Evolutionary conservation across 1,139 yeast species (phyloP).

Genomic region (Geotrichum klebahnii): DNA sequence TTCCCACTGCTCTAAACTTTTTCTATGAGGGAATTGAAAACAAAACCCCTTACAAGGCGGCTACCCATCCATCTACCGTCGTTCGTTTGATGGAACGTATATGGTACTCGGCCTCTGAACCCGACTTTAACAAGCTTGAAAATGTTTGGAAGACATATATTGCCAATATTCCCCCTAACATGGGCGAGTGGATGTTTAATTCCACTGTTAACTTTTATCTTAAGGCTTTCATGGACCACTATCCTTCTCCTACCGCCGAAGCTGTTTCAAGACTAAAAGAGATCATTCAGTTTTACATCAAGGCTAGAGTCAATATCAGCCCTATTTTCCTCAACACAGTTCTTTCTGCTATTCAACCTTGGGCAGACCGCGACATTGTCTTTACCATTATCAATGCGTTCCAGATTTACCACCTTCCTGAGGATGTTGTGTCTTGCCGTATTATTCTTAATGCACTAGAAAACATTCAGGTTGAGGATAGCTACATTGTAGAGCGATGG

Average conservation of each 20-base stretch:
- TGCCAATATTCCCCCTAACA: slow-evolving; percentile 55
- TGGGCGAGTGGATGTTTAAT: slow-evolving; percentile 61
- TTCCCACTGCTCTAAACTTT: slow-evolving; percentile 65
- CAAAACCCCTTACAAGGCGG: slow-evolving; percentile 68
- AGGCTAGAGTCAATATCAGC: slow-evolving; percentile 60
- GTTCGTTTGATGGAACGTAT: slow-evolving; percentile 63
- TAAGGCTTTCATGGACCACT: slow-evolving; percentile 59
- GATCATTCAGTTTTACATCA: slow-evolving; percentile 55
- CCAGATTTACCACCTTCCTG: slow-evolving; percentile 52
- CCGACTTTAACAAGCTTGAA: slow-evolving; percentile 47
- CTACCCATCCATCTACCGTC: slow-evolving; percentile 71
- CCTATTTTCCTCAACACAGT: slow-evolving; percentile 70
- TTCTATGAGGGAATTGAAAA: slow-evolving; percentile 65
- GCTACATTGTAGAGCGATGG: slow-evolving; percentile 46
- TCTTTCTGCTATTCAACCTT: slow-evolving; percentile 60
- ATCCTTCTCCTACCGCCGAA: slow-evolving; percentile 52
- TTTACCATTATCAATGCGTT: slow-evolving; percentile 63
- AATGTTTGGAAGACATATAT: slow-evolving; percentile 62
- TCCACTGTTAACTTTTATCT: slow-evolving; percentile 69
- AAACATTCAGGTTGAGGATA: slow-evolving; percentile 52
- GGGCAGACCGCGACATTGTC: slow-evolving; percentile 65
- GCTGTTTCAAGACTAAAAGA: slow-evolving; percentile 58
- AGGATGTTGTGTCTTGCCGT: slow-evolving; percentile 71
- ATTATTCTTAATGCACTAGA: slow-evolving; percentile 74
- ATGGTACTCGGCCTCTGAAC: slow-evolving; percentile 46